phyloP scores from a whole-genome alignment of 2,329 filamentous ascomycete genomes.

The Alternaria sp. region DNA sequence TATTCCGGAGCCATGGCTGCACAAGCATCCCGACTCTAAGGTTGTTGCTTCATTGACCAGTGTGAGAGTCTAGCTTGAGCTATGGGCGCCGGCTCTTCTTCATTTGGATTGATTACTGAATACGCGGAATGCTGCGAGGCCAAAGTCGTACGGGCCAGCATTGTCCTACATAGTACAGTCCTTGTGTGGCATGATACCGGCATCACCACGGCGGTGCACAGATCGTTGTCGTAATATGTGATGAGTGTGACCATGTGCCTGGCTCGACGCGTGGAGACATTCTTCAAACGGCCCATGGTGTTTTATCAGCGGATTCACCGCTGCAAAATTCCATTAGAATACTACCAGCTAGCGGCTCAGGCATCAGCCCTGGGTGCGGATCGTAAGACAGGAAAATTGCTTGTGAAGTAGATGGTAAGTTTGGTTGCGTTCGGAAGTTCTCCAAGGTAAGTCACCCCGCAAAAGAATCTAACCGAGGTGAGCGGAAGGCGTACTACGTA shows the following conservation, averaged over 20 bases:
- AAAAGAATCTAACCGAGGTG: constrained; percentile 4
- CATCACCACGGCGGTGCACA: neutral
- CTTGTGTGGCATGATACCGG: neutral
- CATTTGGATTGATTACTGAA: neutral
- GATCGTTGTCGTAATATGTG: neutral
- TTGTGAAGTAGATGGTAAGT: neutral
- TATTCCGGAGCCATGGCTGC: neutral
- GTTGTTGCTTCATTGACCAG: too few species aligned
- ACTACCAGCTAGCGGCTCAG: neutral
- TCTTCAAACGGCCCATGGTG: neutral
- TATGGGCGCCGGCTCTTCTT: neutral
- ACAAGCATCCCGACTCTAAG: neutral
- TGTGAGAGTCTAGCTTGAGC: neutral
- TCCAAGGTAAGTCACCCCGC: neutral
- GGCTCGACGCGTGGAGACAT: neutral
- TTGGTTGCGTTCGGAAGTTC: neutral
- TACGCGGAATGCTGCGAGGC: neutral
- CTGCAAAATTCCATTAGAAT: neutral
- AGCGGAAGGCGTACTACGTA: constrained; percentile 8
- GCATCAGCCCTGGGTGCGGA: neutral
- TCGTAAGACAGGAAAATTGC: neutral
- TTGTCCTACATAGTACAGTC: neutral
- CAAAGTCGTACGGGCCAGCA: neutral
- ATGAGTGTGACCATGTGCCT: neutral
- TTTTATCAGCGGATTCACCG: neutral